Conservation (phyloP, 1,139 yeast genomes). For the Meyerozyma athensensis region DNA sequence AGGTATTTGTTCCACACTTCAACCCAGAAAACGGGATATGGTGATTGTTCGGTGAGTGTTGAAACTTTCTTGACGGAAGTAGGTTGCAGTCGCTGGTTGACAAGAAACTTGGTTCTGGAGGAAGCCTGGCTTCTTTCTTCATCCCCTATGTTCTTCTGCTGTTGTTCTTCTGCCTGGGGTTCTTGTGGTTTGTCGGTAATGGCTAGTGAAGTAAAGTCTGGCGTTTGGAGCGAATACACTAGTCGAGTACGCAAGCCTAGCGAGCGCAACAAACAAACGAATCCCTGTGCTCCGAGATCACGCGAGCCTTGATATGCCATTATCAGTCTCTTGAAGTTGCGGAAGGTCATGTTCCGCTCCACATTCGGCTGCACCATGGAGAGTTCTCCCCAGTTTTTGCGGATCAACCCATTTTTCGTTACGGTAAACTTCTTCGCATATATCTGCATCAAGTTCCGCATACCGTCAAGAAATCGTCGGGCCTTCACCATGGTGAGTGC, state of each 20-base stretch:
- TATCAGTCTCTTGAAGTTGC: slow-evolving; percentile 39
- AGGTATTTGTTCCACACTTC: slow-evolving; percentile 85
- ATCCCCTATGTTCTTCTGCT: not conserved
- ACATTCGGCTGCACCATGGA: slow-evolving; percentile 16
- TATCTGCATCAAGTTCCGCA: slow-evolving; percentile 55
- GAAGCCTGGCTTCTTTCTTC: slow-evolving; percentile 3
- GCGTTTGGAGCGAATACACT: slow-evolving; percentile 82
- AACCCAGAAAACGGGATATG: slow-evolving; percentile 81
- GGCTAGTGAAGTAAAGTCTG: slow-evolving; percentile 59
- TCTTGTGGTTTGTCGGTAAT: slow-evolving; percentile 14
- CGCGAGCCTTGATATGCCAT: slow-evolving; percentile 58
- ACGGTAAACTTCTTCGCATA: slow-evolving; percentile 62
- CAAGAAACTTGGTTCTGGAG: slow-evolving; percentile 19
- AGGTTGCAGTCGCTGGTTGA: not conserved
- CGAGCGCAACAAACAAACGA: slow-evolving; percentile 69
- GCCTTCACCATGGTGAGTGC: slow-evolving; percentile 48
- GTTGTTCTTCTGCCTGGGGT: slow-evolving; percentile 2
- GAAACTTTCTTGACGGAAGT: slow-evolving; percentile 9
- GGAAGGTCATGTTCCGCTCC: slow-evolving; percentile 24
- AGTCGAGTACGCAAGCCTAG: slow-evolving; percentile 70
- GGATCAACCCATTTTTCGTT: slow-evolving; percentile 38
- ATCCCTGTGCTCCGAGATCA: slow-evolving; percentile 85
- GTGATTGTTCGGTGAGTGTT: slow-evolving; percentile 23
- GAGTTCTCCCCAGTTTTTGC: slow-evolving; percentile 60
- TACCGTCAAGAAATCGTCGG: slow-evolving; percentile 68